A percentile compares a stretch with the other conserved stretches of the same genome.
Conservation (phyloP, 2,329 filamentous ascomycete genomes). For the Neofusicoccum parvum region DNA sequence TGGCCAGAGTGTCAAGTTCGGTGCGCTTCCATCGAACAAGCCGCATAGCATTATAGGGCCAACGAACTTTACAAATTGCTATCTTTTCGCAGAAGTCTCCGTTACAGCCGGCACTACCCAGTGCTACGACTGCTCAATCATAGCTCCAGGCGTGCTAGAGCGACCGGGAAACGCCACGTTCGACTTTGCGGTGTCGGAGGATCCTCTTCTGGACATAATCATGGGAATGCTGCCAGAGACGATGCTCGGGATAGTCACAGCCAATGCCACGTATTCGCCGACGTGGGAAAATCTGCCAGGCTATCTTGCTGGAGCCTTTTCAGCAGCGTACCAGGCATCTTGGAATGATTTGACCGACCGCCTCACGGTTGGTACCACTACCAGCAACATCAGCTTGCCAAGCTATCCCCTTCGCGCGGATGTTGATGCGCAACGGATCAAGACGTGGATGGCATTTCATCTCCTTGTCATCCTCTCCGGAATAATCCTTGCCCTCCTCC, state of each 20-base stretch:
- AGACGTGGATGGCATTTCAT: slow-evolving; percentile 5
- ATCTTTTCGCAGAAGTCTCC: slow-evolving; percentile 7
- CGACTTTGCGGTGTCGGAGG: neutral
- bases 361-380: neutral
- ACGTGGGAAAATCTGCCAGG: neutral
- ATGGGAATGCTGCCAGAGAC: slow-evolving; percentile 16
- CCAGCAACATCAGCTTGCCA: neutral
- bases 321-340: slow-evolving; percentile 3
- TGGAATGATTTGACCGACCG: slow-evolving; percentile 19
- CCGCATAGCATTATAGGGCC: neutral
- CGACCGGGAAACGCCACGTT: neutral
- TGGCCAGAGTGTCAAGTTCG: neutral
- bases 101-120: neutral
- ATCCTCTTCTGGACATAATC: neutral
- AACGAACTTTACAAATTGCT: slow-evolving; percentile 3
- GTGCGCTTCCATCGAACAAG: neutral
- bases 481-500: neutral
- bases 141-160: slow-evolving; percentile 6
- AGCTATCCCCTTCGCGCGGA: neutral
- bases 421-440: neutral
- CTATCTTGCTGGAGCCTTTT: slow-evolving; percentile 5
- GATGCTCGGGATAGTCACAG: slow-evolving; percentile 12
- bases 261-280: slow-evolving; percentile 14
- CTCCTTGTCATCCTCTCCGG: slow-evolving; percentile 1
- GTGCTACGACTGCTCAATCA: slow-evolving; percentile 10